A percentile compares a stretch with the other conserved stretches of the same genome.
These are phyloP conservation scores for Dactylis glomerata DNA, from an alignment of 176 grass and related monocot species.

Conservation along the genomic window DNA sequence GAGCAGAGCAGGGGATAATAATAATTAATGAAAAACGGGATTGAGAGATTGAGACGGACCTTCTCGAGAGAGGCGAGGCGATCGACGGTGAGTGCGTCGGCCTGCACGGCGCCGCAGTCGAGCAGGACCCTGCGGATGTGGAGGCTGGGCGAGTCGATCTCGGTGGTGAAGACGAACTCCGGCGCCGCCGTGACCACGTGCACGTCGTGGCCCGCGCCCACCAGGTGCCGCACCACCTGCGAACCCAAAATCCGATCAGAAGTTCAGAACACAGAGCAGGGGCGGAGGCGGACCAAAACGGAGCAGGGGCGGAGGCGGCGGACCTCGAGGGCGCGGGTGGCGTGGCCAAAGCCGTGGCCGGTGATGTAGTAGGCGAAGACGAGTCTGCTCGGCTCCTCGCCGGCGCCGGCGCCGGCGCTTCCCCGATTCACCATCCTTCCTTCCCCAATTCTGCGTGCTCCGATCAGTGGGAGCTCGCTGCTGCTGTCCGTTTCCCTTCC, in stretches of 20 bases:
- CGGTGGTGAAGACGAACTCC: slow-evolving; percentile 94
- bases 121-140: slow-evolving; percentile 93
- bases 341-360: slow-evolving; percentile 96
- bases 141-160: slow-evolving; percentile 68
- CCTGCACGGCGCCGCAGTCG: slow-evolving; percentile 97
- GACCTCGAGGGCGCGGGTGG: slow-evolving; percentile 88
- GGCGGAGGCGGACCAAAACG: background rate
- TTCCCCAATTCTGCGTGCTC: background rate
- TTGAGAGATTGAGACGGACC: slow-evolving; percentile 20
- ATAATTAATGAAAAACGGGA: background rate
- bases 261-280: background rate
- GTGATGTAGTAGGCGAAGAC: slow-evolving; percentile 95
- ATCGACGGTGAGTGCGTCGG: slow-evolving; percentile 97
- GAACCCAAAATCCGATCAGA: background rate
- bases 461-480: background rate
- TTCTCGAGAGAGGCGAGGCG: slow-evolving; percentile 89
- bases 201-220: slow-evolving; percentile 83
- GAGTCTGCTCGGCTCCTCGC: slow-evolving; percentile 39
- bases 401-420: background rate
- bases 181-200: slow-evolving; percentile 88
- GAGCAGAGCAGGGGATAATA: background rate
- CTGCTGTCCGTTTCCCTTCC: background rate
- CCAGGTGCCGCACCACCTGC: slow-evolving; percentile 90
- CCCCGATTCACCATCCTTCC: background rate
- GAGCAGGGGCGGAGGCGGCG: background rate